phyloP scores from a whole-genome alignment of 2,329 filamentous ascomycete genomes.

The Phialocephala subalpina region DNA sequence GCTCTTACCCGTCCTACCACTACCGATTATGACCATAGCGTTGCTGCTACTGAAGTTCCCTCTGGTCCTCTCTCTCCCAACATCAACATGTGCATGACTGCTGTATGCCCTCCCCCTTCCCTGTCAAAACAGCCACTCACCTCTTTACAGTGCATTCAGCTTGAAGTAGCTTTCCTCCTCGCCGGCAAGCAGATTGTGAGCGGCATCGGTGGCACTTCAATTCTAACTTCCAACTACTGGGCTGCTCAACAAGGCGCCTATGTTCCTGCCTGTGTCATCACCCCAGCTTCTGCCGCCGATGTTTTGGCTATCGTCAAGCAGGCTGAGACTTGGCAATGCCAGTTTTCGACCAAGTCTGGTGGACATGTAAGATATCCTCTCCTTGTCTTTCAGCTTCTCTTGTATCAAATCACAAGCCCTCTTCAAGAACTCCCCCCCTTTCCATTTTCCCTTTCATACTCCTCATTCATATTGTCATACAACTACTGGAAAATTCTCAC shows the following conservation, averaged over 20 bases:
- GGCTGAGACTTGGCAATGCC: not conserved
- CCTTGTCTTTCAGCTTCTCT: no score
- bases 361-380: not conserved
- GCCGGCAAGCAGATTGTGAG: not conserved
- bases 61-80: not conserved
- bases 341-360: constrained; percentile 2
- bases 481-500: no score
- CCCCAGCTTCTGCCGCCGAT: not conserved
- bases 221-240: not conserved
- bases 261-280: not conserved
- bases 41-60: no score
- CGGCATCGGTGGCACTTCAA: not conserved
- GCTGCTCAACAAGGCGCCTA: not conserved
- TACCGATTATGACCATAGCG: no score
- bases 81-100: not conserved
- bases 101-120: not conserved
- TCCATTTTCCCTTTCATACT: no score
- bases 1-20: not conserved
- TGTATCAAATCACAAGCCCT: no score
- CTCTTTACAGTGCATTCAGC: not conserved
- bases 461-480: no score
- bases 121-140: not conserved
- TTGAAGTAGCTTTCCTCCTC: not conserved
- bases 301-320: not conserved
- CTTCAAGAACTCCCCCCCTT: no score